Conservation (phyloP, 768 basidiomycete genomes). For the Suillus placidus region DNA sequence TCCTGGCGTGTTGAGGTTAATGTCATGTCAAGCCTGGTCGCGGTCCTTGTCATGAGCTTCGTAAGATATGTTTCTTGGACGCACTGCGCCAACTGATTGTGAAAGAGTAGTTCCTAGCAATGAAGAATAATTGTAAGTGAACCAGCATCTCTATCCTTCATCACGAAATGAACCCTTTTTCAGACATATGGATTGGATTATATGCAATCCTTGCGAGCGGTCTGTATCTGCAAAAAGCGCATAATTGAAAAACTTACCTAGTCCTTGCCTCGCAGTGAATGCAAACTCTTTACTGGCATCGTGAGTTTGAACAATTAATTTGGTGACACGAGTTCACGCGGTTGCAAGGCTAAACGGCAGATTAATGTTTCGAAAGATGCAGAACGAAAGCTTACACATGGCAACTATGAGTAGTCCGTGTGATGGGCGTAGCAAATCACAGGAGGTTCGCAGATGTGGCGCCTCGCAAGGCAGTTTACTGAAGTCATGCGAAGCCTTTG, state of each 20-base stretch:
- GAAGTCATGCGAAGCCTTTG: neutral
- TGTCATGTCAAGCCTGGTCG: neutral
- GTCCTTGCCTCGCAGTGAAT: neutral
- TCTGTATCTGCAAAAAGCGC: neutral
- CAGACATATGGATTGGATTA: slow-evolving; percentile 5
- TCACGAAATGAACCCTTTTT: neutral
- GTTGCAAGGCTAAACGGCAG: neutral
- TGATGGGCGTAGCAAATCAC: neutral
- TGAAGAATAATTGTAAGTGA: slow-evolving; percentile 3
- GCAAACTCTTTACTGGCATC: neutral
- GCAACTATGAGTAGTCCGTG: neutral
- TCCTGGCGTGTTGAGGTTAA: neutral
- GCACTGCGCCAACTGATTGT: neutral
- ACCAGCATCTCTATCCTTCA: neutral
- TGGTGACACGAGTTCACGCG: neutral
- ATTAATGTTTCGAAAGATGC: neutral
- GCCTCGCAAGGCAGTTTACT: neutral
- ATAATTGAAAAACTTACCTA: neutral
- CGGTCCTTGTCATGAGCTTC: neutral
- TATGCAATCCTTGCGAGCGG: neutral
- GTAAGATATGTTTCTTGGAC: neutral
- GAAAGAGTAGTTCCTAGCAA: slow-evolving; percentile 6
- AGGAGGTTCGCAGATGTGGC: neutral
- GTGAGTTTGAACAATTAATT: neutral
- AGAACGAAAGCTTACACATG: neutral